These are phyloP conservation scores for Leptomonas pyrrhocoris DNA, from an alignment of 208 protist genomes.

Conservation along the genomic window DNA sequence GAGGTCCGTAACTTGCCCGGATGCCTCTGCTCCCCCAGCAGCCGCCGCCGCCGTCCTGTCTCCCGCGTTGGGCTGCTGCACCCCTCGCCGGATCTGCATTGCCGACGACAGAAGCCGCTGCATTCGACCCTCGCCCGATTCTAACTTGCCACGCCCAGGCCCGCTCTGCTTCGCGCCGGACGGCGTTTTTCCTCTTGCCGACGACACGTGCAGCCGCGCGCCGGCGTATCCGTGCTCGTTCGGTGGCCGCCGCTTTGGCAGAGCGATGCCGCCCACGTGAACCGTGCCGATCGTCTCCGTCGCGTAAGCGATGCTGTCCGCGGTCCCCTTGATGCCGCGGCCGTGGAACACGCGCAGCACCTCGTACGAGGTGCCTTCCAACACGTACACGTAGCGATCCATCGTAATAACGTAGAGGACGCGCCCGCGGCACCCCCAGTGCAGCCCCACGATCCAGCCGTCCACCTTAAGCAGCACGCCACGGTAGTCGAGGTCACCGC, in stretches of 20 bases:
- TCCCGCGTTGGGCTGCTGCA: not conserved
- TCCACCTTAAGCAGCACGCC: slow-evolving; percentile 67
- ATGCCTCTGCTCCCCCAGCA: not conserved
- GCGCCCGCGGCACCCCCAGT: slow-evolving; percentile 50
- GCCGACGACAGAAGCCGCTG: slow-evolving; percentile 21
- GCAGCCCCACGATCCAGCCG: slow-evolving; percentile 80
- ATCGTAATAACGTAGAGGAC: slow-evolving; percentile 73
- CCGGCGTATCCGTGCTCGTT: slow-evolving; percentile 14
- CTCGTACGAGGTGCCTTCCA: slow-evolving; percentile 70
- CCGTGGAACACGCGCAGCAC: slow-evolving; percentile 77
- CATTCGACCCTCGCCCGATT: slow-evolving; percentile 23
- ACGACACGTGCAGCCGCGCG: not conserved
- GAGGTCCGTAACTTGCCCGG: not conserved
- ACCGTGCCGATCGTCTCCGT: slow-evolving; percentile 61
- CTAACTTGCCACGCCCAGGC: not conserved
- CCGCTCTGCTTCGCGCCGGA: not conserved
- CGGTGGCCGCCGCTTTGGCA: slow-evolving; percentile 1
- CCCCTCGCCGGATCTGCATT: slow-evolving; percentile 15
- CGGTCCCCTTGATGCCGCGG: slow-evolving; percentile 52
- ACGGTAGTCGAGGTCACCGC: slow-evolving; percentile 47
- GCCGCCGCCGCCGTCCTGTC: not conserved
- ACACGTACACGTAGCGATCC: slow-evolving; percentile 64
- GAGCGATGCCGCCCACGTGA: slow-evolving; percentile 52
- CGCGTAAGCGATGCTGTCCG: slow-evolving; percentile 62
- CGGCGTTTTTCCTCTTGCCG: not conserved